Conservation (phyloP, 768 basidiomycete species). For the Floccularia luteovirens region DNA sequence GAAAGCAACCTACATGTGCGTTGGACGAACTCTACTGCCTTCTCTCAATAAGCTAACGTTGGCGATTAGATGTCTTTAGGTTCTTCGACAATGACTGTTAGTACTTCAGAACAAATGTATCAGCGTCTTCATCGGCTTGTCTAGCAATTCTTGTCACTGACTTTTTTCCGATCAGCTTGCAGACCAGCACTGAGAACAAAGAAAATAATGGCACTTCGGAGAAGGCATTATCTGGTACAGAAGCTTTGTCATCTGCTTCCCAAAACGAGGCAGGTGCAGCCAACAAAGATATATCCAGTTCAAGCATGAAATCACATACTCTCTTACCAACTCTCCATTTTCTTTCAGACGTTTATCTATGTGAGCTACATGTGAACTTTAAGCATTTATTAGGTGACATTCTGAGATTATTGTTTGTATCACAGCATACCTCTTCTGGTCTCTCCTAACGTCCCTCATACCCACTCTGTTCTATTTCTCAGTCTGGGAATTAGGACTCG, state of each 20-base stretch:
- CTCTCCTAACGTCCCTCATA: conserved; percentile 70
- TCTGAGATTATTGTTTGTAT: conserved; percentile 6
- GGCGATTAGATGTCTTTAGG: conserved; percentile 11
- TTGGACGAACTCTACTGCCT: background rate
- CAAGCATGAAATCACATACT: too few species aligned
- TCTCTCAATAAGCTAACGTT: background rate
- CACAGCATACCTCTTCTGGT: conserved; percentile 76
- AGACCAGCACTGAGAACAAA: too few species aligned
- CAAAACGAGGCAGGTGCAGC: conserved; percentile 7
- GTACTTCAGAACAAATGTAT: conserved; percentile 32
- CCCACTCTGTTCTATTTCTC: conserved; percentile 88
- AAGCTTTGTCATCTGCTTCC: too few species aligned
- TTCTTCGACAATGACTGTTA: conserved; percentile 6
- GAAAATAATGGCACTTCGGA: conserved; percentile 1
- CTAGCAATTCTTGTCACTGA: conserved; percentile 12
- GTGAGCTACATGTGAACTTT: conserved; percentile 23
- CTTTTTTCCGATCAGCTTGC: too few species aligned
- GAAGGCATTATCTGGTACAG: background rate
- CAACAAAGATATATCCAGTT: conserved; percentile 4
- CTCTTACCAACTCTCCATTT: too few species aligned
- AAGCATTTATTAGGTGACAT: conserved; percentile 1
- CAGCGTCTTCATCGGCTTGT: conserved; percentile 33
- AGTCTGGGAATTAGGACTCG: conserved; percentile 82
- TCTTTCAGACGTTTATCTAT: conserved; percentile 42
- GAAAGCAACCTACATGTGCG: conserved; percentile 45